These are phyloP conservation scores for Tylopilus sp. DNA, from an alignment of 768 basidiomycete species.

Conservation along the genomic window DNA sequence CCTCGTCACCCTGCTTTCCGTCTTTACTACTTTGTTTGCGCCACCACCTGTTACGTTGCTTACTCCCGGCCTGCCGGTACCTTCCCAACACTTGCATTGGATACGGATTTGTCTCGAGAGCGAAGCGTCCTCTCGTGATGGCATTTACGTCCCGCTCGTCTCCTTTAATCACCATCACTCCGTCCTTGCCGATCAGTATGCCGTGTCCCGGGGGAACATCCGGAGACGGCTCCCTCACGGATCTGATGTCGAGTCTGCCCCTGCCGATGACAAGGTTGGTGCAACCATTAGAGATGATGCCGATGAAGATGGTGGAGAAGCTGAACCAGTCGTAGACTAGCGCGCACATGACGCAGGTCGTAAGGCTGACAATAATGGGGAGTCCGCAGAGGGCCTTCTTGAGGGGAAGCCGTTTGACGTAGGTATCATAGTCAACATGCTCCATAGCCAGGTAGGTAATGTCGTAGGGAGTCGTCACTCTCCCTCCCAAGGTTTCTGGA, in stretches of 20 bases:
- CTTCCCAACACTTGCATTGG: too few species aligned
- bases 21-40: too few species aligned
- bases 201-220: conserved; percentile 28
- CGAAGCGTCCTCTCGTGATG: conserved; percentile 10
- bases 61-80: too few species aligned
- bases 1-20: background rate
- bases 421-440: background rate
- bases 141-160: conserved; percentile 25
- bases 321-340: conserved; percentile 27
- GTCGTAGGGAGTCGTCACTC: conserved; percentile 5
- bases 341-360: conserved; percentile 7
- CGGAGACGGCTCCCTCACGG: conserved; percentile 9
- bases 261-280: conserved; percentile 10
- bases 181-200: conserved; percentile 15
- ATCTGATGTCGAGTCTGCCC: conserved; percentile 17
- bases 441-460: conserved; percentile 24
- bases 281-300: conserved; percentile 31
- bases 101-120: too few species aligned
- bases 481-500: background rate
- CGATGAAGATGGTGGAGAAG: conserved; percentile 30
- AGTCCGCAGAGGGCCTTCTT: conserved; percentile 16
- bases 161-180: conserved; percentile 28
- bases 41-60: too few species aligned
- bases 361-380: conserved; percentile 26
- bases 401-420: background rate